Conservation (phyloP, 306 rosid genomes). For the Prinsepia uniflora region DNA sequence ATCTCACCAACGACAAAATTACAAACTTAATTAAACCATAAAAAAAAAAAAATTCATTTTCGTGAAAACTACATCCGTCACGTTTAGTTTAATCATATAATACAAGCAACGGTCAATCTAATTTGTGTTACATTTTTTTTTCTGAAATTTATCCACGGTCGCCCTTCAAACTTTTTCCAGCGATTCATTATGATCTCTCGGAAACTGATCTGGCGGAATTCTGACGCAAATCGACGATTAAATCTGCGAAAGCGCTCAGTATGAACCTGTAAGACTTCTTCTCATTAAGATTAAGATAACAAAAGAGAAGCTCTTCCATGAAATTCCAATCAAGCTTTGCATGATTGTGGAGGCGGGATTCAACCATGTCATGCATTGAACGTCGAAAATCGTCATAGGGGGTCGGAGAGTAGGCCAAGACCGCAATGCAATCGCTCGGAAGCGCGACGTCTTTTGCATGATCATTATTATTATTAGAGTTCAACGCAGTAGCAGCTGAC, state of each 20-base stretch:
- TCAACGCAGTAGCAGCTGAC: not conserved
- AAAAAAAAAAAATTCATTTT: constrained; percentile 28
- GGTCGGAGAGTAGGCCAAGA: constrained; percentile 43
- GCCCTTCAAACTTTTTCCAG: constrained; percentile 23
- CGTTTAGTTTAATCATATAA: not conserved
- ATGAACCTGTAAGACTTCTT: constrained; percentile 56
- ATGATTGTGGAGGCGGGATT: constrained; percentile 31
- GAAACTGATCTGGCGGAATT: constrained; percentile 11
- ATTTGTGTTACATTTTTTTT: not conserved
- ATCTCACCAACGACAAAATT: constrained; percentile 30
- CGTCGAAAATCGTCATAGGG: constrained; percentile 55
- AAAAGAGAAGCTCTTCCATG: constrained; percentile 70
- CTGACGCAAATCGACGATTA: constrained; percentile 42
- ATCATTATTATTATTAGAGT: not conserved
- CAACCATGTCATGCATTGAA: constrained; percentile 66
- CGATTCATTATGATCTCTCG: constrained; percentile 5
- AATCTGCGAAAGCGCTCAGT: constrained; percentile 63
- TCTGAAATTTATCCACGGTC: constrained; percentile 4
- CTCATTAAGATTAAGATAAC: constrained; percentile 55
- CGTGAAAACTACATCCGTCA: constrained; percentile 13
- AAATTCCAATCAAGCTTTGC: constrained; percentile 72
- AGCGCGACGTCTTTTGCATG: constrained; percentile 12
- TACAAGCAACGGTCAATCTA: constrained; percentile 6
- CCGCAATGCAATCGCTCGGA: constrained; percentile 51
- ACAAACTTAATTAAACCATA: constrained; percentile 28